Base-by-base conservation (phyloP, 257 asterid species). In the Jacaranda copaia region DNA sequence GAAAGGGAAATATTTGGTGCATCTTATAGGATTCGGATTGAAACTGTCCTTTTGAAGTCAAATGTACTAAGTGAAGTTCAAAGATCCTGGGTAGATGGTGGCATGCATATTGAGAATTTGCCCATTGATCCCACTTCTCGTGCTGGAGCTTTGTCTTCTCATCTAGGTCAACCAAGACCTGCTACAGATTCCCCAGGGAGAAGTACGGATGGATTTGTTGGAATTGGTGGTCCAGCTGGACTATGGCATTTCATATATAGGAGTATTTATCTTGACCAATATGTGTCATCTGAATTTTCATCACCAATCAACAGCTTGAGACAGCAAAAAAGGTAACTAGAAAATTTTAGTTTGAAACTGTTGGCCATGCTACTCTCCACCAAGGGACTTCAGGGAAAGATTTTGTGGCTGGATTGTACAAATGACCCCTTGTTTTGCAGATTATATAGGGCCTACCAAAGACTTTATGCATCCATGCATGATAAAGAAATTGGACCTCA, bases 191-290 rank as follows among this genome's bases (percentile, higher is more conserved):
- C 92, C 57, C 78, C 89, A 16, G 88, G 79, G 55, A 87, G 89
- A 72, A 60, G 46, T 36, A 62, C 85, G 18, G 92, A 89, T 5
- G 83, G 87, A 46, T 84, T 78, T 81, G 57, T 57, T 58, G 89
- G 96, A 32, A 72, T 84, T 74, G 99, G 97, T 76, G 99, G 99
- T 76, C 97, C 98, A 40, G 96, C 91, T 71, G 99, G 99, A 63
- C 90, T 96, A 52, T 96, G 99, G 98, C 99, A 96, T 89, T 96
- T 96, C 86, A 85, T 96, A 53, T 96, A 96, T 75, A 88, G 95
- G 76, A 96, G 96, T 81, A 88, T 89, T 74, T 87, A 78, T 86
- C 95, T 89, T 51, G 95, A 90, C 83, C 99, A 96, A 79, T 96
- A 87, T 69, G 98, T 96, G 70, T 84, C 99, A 3, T 96, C 99